Evolutionary conservation across 148 eudicot species (phyloP).

Genomic region (Rheum nobile): DNA sequence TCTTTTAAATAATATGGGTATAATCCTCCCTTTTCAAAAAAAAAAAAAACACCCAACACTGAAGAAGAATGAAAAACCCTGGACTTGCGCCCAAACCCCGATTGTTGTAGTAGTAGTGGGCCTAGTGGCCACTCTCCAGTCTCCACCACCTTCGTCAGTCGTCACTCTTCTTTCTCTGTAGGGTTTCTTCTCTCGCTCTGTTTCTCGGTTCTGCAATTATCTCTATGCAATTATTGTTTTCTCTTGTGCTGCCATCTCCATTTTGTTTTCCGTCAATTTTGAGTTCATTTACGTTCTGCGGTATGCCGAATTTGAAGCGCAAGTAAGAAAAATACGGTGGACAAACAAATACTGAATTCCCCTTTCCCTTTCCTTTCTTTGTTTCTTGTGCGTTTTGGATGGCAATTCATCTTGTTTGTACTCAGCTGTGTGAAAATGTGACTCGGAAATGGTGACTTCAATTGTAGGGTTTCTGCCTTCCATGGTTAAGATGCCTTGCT

Average conservation of each 20-base stretch:
- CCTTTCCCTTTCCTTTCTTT: not conserved
- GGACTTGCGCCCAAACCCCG: not conserved
- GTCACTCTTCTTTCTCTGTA: not conserved
- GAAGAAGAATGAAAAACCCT: not conserved
- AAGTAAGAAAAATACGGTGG: not conserved
- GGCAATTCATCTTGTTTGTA: not conserved
- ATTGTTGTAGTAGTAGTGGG: not conserved
- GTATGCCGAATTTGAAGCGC: not conserved
- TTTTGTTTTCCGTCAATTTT: not conserved
- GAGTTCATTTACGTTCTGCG: not conserved
- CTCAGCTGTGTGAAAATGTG: not conserved
- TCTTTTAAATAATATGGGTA: no score
- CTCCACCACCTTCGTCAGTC: not conserved
- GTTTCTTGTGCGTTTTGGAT: not conserved
- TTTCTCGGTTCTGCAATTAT: not conserved
- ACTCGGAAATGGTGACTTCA: not conserved
- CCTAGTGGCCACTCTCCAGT: not conserved
- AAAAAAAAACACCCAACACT: not conserved
- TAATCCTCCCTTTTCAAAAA: no score
- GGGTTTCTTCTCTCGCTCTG: not conserved
- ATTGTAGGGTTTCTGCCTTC: conserved; percentile 1
- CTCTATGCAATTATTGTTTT: not conserved
- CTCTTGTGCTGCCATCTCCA: not conserved
- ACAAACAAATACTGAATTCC: no score
- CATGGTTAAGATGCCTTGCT: not conserved